Evolutionary conservation across 1,139 yeast genomes (phyloP).

Genomic region (Diutina rugosa): DNA sequence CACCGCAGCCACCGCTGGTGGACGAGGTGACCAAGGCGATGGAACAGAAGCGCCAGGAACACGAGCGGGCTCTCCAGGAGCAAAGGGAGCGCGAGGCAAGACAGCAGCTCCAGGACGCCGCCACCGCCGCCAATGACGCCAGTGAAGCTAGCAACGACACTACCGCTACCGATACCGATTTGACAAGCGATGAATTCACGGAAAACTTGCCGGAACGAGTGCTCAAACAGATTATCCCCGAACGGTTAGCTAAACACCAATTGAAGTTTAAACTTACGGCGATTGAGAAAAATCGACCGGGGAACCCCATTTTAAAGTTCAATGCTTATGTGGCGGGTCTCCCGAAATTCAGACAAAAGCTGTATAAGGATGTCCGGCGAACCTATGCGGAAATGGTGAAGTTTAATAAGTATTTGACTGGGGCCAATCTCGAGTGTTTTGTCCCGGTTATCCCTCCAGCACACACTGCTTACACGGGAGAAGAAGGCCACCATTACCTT

Average conservation of each 20-base stretch:
- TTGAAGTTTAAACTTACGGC: slow-evolving; percentile 16
- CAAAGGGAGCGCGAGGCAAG: background rate
- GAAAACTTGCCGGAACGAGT: background rate
- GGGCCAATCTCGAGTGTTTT: slow-evolving; percentile 82
- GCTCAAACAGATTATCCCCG: slow-evolving; percentile 35
- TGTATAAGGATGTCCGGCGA: slow-evolving; percentile 66
- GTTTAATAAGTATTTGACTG: slow-evolving; percentile 65
- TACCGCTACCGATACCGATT: too few relatives aligned
- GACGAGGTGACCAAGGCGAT: slow-evolving; percentile 21
- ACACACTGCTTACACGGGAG: slow-evolving; percentile 71
- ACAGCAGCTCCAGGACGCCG: background rate
- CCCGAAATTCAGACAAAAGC: slow-evolving; percentile 62
- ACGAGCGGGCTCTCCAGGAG: background rate
- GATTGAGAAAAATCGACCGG: slow-evolving; percentile 28
- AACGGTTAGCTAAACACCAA: slow-evolving; percentile 28
- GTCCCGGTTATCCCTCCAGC: slow-evolving; percentile 80
- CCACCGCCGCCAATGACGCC: background rate
- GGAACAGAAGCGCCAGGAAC: background rate
- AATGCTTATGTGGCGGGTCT: slow-evolving; percentile 35
- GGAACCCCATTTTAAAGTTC: slow-evolving; percentile 32
- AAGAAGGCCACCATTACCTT: slow-evolving; percentile 59
- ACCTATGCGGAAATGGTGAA: slow-evolving; percentile 67
- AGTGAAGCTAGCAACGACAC: background rate
- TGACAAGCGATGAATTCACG: too few relatives aligned
- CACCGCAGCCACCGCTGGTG: background rate